A percentile compares a stretch with the other conserved stretches of the same genome.
Conservation (phyloP, 768 basidiomycete species). For the Termitomyces sp. region DNA sequence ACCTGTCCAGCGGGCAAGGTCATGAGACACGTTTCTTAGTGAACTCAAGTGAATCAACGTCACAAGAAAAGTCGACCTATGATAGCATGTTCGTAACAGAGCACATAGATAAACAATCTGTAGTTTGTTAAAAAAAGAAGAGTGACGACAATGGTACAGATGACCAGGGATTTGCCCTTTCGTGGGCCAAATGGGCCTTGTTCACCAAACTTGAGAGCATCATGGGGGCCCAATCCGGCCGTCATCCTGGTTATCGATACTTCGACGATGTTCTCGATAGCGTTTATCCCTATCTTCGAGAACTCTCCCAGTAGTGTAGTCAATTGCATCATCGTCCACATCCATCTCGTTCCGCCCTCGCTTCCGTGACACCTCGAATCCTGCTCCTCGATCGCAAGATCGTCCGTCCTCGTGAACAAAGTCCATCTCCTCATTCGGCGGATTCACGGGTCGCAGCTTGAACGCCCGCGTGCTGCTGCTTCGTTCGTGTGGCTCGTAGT, state of each 20-base stretch:
- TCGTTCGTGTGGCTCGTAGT: slow-evolving; percentile 39
- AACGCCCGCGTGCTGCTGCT: slow-evolving; percentile 29
- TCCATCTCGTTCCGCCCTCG: slow-evolving; percentile 62
- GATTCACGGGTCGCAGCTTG: slow-evolving; percentile 46
- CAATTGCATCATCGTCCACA: slow-evolving; percentile 45
- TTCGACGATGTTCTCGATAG: slow-evolving; percentile 40
- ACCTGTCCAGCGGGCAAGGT: background rate
- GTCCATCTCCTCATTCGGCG: slow-evolving; percentile 41
- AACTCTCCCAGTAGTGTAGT: slow-evolving; percentile 31
- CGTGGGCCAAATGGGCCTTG: slow-evolving; percentile 12
- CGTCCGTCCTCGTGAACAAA: slow-evolving; percentile 51
- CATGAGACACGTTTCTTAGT: slow-evolving; percentile 9
- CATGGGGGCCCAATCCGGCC: slow-evolving; percentile 25
- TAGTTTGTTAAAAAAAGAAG: slow-evolving; percentile 3
- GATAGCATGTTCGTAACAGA: slow-evolving; percentile 16
- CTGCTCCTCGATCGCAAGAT: slow-evolving; percentile 33
- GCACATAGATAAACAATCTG: slow-evolving; percentile 17
- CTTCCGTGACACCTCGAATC: slow-evolving; percentile 35
- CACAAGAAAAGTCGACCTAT: slow-evolving; percentile 15
- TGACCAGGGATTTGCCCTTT: slow-evolving; percentile 9
- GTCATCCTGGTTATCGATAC: slow-evolving; percentile 34
- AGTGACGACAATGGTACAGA: slow-evolving; percentile 8
- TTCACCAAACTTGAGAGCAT: slow-evolving; percentile 5
- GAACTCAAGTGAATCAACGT: slow-evolving; percentile 6
- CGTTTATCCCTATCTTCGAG: slow-evolving; percentile 55